These are phyloP conservation scores for Aspergillus proliferans DNA, from an alignment of 2,329 filamentous ascomycete genomes.

Conservation along the genomic window DNA sequence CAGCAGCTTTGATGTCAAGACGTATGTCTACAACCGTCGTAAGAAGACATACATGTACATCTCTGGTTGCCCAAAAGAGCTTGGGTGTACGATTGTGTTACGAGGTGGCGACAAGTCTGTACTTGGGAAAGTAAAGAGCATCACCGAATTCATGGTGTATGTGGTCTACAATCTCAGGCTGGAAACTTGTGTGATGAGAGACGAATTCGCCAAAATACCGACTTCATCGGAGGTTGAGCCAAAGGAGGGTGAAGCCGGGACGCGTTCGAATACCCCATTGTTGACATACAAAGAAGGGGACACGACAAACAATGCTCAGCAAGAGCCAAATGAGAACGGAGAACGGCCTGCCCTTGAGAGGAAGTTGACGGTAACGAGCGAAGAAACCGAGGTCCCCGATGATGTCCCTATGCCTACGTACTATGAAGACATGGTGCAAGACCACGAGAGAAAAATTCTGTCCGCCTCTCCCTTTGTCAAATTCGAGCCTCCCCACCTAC, in stretches of 20 bases:
- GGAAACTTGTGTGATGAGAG: conserved; percentile 87
- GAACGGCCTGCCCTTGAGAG: conserved; percentile 12
- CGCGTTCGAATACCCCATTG: conserved; percentile 4
- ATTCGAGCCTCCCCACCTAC: conserved; percentile 85
- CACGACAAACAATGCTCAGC: conserved; percentile 8
- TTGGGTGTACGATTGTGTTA: conserved; percentile 91
- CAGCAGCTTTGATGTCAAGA: conserved; percentile 88
- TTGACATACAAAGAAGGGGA: conserved; percentile 2
- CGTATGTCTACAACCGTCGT: conserved; percentile 74
- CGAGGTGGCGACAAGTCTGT: conserved; percentile 68
- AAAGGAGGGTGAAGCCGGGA: conserved; percentile 6
- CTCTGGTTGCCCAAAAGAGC: conserved; percentile 78
- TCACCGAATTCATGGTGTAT: conserved; percentile 98
- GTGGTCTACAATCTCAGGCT: conserved; percentile 97
- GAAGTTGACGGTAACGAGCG: conserved; percentile 9
- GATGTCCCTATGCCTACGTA: conserved; percentile 82
- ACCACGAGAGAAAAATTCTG: conserved; percentile 85
- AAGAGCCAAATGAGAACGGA: conserved; percentile 8
- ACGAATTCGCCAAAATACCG: conserved; percentile 83
- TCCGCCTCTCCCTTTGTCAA: conserved; percentile 95
- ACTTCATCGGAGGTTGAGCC: conserved; percentile 49
- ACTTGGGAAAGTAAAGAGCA: conserved; percentile 75
- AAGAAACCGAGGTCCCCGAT: conserved; percentile 56
- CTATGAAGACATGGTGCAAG: conserved; percentile 90
- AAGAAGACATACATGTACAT: conserved; percentile 97